phyloP scores from a whole-genome alignment of 768 basidiomycete genomes.

The Piloderma croceum region DNA sequence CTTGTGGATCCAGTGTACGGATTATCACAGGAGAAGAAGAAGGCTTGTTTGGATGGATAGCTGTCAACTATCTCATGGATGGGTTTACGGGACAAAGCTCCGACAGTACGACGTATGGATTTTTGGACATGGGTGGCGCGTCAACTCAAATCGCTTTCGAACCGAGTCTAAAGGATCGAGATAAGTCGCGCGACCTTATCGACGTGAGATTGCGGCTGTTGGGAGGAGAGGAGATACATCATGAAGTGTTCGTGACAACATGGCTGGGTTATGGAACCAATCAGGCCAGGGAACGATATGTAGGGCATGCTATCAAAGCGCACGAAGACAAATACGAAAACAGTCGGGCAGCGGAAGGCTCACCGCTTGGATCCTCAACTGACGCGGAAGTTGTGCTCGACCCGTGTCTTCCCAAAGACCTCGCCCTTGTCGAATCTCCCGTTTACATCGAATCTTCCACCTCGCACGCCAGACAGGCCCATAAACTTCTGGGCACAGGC shows the following conservation, averaged over 20 bases:
- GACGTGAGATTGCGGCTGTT: conserved; percentile 79
- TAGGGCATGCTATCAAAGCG: conserved; percentile 57
- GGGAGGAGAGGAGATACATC: conserved; percentile 80
- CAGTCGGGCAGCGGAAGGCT: conserved; percentile 23
- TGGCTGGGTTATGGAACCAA: conserved; percentile 99
- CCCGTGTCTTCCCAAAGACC: conserved; percentile 83
- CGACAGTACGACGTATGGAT: conserved; percentile 85
- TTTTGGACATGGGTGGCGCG: conserved; percentile 98
- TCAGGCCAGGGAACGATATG: conserved; percentile 90
- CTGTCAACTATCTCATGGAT: conserved; percentile 98
- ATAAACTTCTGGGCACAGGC: conserved; percentile 77
- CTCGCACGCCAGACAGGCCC: conserved; percentile 44
- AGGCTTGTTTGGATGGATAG: conserved; percentile 97
- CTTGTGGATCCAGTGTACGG: conserved; percentile 87
- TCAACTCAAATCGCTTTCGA: conserved; percentile 99
- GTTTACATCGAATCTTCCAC: conserved; percentile 36
- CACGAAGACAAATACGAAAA: conserved; percentile 52
- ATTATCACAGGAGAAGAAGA: conserved; percentile 99
- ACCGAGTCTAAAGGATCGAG: conserved; percentile 55
- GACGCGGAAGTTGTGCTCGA: conserved; percentile 52
- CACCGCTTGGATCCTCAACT: conserved; percentile 11
- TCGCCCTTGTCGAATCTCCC: conserved; percentile 56
- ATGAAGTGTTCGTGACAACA: conserved; percentile 94
- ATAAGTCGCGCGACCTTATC: conserved; percentile 54
- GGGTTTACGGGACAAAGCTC: conserved; percentile 63